Conservation (phyloP, 1,284 basidiomycete genomes). For the Sanghuangporus baumii region DNA sequence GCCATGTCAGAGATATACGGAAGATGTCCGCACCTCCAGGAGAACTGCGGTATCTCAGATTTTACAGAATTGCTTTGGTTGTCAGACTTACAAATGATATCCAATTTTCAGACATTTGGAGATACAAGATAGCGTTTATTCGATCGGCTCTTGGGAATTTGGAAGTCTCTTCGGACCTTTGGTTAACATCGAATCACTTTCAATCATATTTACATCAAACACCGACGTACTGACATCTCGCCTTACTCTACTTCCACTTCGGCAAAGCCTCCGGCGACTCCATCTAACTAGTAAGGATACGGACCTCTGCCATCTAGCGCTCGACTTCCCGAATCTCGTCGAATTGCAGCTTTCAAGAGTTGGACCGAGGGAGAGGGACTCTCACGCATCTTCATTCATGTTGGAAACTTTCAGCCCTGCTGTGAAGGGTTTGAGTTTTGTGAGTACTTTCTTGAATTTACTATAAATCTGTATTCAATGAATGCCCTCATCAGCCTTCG, state of each 20-base stretch:
- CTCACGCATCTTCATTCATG: background rate
- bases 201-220: background rate
- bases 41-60: background rate
- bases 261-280: background rate
- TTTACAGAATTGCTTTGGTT: too few species aligned
- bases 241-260: background rate
- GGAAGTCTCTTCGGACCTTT: background rate
- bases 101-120: background rate
- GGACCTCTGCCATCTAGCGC: background rate
- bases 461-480: background rate
- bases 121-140: background rate
- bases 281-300: background rate
- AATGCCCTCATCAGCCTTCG: background rate
- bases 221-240: background rate
- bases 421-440: background rate
- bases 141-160: background rate
- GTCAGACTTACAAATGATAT: background rate
- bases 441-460: background rate
- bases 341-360: constrained; percentile 3
- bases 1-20: background rate
- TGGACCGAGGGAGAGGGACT: background rate
- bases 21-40: background rate
- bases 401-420: background rate
- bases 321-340: constrained; percentile 8
- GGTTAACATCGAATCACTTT: background rate